Conservation (phyloP, 2,329 filamentous ascomycete genomes). For the Aspergillus pseudotamarii region DNA sequence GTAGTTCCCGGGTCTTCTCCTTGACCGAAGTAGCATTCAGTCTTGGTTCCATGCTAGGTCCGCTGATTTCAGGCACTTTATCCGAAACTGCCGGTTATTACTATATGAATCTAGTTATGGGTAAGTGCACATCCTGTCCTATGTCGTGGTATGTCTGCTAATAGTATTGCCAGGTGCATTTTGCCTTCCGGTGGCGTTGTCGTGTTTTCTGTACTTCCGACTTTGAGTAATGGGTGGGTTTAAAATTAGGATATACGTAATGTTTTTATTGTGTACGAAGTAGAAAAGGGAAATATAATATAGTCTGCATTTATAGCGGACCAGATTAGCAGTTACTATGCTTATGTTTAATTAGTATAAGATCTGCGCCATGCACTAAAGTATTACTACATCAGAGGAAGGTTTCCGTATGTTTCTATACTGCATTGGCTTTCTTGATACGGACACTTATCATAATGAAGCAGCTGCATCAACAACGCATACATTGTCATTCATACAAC, state of each 20-base stretch:
- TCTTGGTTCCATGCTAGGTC: constrained; percentile 28
- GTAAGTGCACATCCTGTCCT: constrained; percentile 5
- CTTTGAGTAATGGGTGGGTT: not conserved
- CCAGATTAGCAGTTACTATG: not conserved
- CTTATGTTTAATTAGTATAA: not conserved
- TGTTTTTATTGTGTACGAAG: not conserved
- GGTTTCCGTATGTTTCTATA: not conserved
- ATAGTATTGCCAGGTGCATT: not conserved
- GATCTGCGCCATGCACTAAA: not conserved
- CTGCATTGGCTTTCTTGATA: not conserved
- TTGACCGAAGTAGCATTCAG: constrained; percentile 26
- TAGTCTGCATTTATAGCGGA: not conserved
- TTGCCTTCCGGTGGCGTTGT: not conserved
- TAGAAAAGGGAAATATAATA: not conserved
- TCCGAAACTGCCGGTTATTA: constrained; percentile 24
- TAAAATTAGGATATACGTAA: not conserved
- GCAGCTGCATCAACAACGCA: no score
- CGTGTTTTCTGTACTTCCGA: not conserved
- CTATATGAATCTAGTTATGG: constrained; percentile 19
- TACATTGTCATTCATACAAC: no score
- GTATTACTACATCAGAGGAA: not conserved
- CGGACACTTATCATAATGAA: no score
- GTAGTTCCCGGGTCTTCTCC: constrained; percentile 26
- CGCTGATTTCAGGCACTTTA: constrained; percentile 23
- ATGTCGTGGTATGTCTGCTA: not conserved